Conservation (phyloP, 306 rosid species). For the Dryas drummondii region DNA sequence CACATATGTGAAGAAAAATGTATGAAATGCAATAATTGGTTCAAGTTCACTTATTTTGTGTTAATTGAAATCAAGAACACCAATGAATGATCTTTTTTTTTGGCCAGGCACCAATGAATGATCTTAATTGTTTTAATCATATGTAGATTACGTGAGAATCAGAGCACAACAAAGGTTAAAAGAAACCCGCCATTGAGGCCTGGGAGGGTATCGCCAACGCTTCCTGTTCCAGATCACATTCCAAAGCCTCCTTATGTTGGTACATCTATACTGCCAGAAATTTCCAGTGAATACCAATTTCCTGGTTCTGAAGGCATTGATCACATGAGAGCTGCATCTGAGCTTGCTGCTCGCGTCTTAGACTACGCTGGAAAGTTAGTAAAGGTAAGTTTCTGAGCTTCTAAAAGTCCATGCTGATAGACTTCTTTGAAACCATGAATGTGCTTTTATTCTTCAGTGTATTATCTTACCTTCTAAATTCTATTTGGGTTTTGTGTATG, state of each 20-base stretch:
- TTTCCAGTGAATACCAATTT: constrained; percentile 66
- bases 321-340: constrained; percentile 80
- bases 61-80: background rate
- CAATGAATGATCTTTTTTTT: background rate
- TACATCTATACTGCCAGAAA: constrained; percentile 64
- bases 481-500: constrained; percentile 15
- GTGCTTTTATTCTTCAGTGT: background rate
- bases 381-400: constrained; percentile 56
- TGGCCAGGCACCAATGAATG: background rate
- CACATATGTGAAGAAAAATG: background rate
- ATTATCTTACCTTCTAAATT: constrained; percentile 1
- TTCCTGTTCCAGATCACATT: constrained; percentile 83
- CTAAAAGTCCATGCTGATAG: background rate
- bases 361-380: constrained; percentile 85
- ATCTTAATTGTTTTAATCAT: background rate
- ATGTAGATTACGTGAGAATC: constrained; percentile 70
- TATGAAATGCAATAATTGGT: too few relatives aligned
- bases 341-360: constrained; percentile 92
- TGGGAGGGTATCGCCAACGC: constrained; percentile 73
- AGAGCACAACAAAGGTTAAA: constrained; percentile 37
- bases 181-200: constrained; percentile 67
- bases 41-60: background rate
- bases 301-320: constrained; percentile 76
- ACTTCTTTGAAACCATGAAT: too few relatives aligned
- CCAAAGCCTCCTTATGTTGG: constrained; percentile 84